Conservation (phyloP, 208 protist species). For the Crithidia expoeki region DNA sequence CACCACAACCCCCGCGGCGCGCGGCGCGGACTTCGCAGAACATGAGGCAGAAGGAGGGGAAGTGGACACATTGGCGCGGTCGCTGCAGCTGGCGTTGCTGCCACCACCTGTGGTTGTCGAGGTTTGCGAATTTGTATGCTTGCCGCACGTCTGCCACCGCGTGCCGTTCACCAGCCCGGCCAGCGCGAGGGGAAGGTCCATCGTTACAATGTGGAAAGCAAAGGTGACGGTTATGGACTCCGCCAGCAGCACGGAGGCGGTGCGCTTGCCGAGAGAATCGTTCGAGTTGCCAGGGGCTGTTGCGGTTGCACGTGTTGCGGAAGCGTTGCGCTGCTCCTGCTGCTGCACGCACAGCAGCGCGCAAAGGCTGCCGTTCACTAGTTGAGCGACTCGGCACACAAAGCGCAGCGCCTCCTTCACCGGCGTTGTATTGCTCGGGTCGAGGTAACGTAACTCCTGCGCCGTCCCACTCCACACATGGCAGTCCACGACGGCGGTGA, state of each 20-base stretch:
- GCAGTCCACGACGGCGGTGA: slow-evolving; percentile 4
- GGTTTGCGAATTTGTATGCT: background rate
- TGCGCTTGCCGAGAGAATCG: slow-evolving; percentile 6
- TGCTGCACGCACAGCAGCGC: background rate
- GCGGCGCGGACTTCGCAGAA: background rate
- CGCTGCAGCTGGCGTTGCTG: background rate
- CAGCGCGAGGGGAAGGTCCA: slow-evolving; percentile 25
- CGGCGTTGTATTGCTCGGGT: slow-evolving; percentile 4
- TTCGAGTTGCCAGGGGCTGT: background rate
- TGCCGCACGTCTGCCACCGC: slow-evolving; percentile 19
- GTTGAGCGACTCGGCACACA: slow-evolving; percentile 10
- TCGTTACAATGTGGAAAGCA: slow-evolving; percentile 25
- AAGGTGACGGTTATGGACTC: slow-evolving; percentile 20
- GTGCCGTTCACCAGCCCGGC: slow-evolving; percentile 26
- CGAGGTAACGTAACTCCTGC: slow-evolving; percentile 29
- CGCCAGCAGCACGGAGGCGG: slow-evolving; percentile 5
- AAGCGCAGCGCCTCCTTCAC: slow-evolving; percentile 28
- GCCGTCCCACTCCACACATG: slow-evolving; percentile 23
- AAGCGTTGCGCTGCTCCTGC: background rate
- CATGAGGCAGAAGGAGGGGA: background rate
- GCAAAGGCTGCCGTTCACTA: slow-evolving; percentile 11
- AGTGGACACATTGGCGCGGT: background rate
- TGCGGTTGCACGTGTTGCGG: background rate
- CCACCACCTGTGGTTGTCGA: background rate
- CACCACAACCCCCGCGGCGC: background rate